phyloP scores from a whole-genome alignment of 2,329 filamentous ascomycete species.

The Phyllosticta paracitricarpa region DNA sequence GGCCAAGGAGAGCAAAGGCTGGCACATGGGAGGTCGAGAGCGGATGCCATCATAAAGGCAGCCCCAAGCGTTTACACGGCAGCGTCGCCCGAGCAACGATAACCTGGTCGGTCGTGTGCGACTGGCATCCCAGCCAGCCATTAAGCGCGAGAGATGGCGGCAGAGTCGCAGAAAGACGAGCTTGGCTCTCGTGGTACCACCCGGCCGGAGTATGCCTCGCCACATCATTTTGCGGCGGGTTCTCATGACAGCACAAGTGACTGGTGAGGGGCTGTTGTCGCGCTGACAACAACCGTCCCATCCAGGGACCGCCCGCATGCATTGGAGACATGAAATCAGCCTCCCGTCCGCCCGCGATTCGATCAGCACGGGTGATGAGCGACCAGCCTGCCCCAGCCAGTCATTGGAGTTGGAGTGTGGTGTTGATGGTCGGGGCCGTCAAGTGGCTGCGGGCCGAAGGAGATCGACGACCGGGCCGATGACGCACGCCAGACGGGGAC shows the following conservation, averaged over 20 bases:
- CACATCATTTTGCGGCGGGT: neutral
- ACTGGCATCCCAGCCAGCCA: neutral
- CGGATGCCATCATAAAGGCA: neutral
- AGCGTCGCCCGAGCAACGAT: neutral
- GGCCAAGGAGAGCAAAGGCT: neutral
- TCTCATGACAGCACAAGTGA: too few relatives aligned
- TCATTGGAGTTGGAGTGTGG: neutral
- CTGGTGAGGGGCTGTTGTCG: neutral
- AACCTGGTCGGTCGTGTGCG: neutral
- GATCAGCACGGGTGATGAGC: neutral
- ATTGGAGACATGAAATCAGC: neutral
- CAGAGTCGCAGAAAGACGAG: neutral
- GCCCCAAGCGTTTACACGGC: neutral
- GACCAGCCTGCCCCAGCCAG: neutral
- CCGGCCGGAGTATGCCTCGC: neutral
- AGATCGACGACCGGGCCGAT: neutral
- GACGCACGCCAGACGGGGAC: neutral
- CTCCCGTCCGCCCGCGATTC: neutral
- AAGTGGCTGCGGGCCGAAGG: neutral
- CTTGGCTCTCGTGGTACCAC: neutral
- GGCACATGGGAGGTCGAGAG: neutral
- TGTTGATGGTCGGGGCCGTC: neutral
- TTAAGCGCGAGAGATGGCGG: neutral
- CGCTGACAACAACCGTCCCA: neutral
- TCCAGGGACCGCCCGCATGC: neutral